Percentiles rank a stretch among this genome's conserved stretches.
These are phyloP conservation scores for Aspergillus baeticus DNA, from an alignment of 495 filamentous ascomycete species.

Conservation along the genomic window DNA sequence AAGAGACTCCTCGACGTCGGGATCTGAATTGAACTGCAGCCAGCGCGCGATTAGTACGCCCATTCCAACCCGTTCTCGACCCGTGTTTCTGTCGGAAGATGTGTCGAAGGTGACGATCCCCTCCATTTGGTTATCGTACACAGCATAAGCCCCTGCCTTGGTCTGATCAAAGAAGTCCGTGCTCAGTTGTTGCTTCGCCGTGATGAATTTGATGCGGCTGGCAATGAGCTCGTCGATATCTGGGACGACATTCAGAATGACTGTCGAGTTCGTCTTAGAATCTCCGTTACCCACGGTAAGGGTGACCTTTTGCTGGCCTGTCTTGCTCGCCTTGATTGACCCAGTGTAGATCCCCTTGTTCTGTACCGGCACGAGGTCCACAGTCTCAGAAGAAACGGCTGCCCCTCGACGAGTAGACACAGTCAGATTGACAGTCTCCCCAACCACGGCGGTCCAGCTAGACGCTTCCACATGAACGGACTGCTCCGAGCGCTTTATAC, in stretches of 20 bases:
- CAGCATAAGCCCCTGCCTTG: neutral
- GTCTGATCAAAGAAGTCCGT: neutral
- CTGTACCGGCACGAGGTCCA: no score
- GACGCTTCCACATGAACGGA: neutral
- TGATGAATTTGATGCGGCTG: neutral
- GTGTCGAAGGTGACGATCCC: constrained; percentile 2
- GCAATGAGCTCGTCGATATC: neutral
- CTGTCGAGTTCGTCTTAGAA: neutral
- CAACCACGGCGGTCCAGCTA: neutral
- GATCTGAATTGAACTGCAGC: neutral
- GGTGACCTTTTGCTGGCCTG: neutral
- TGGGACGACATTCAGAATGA: neutral
- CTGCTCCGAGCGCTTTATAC: neutral
- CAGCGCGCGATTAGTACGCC: neutral
- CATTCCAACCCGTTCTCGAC: neutral
- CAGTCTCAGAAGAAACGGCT: no score
- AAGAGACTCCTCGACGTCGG: neutral
- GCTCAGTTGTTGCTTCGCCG: neutral
- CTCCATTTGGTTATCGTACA: constrained; percentile 7
- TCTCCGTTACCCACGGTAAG: neutral
- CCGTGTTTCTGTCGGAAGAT: neutral
- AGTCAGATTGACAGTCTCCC: neutral
- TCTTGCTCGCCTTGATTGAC: neutral
- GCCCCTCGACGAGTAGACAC: no score
- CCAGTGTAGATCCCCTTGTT: neutral